Evolutionary conservation across 805 yeast genomes (phyloP).

Genomic region (Yamadazyma tumulicola): DNA sequence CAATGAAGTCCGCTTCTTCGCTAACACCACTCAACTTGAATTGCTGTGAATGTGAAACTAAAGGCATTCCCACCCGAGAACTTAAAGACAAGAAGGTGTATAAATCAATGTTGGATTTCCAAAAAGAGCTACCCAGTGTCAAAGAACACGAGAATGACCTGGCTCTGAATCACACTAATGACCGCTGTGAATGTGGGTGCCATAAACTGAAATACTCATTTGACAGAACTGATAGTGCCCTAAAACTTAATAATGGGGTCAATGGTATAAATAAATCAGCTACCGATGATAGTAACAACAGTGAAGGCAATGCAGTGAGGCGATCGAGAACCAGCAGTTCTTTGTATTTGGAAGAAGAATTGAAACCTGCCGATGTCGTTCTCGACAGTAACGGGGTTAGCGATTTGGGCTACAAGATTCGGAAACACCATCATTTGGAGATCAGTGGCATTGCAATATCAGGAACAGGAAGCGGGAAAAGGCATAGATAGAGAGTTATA

Average conservation of each 20-base stretch:
- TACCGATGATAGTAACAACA: not conserved
- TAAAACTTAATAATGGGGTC: not conserved
- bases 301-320: no score
- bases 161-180: slow-evolving; percentile 2
- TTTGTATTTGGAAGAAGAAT: slow-evolving; percentile 7
- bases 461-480: slow-evolving; percentile 20
- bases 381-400: slow-evolving; percentile 31
- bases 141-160: not conserved
- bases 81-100: not conserved
- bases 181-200: slow-evolving; percentile 8
- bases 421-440: slow-evolving; percentile 41
- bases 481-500: not conserved
- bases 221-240: slow-evolving; percentile 5
- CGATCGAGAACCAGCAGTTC: no score
- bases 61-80: no score
- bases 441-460: slow-evolving; percentile 30
- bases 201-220: slow-evolving; percentile 2
- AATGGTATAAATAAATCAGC: not conserved
- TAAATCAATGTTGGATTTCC: slow-evolving; percentile 3
- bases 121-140: not conserved
- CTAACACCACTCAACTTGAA: slow-evolving; percentile 7
- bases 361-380: slow-evolving; percentile 13
- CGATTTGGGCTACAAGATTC: slow-evolving; percentile 40
- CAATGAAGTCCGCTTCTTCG: slow-evolving; percentile 13
- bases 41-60: not conserved